These are phyloP conservation scores for Sugiyamaella smithiae DNA, from an alignment of 805 yeast species.

Conservation along the genomic window DNA sequence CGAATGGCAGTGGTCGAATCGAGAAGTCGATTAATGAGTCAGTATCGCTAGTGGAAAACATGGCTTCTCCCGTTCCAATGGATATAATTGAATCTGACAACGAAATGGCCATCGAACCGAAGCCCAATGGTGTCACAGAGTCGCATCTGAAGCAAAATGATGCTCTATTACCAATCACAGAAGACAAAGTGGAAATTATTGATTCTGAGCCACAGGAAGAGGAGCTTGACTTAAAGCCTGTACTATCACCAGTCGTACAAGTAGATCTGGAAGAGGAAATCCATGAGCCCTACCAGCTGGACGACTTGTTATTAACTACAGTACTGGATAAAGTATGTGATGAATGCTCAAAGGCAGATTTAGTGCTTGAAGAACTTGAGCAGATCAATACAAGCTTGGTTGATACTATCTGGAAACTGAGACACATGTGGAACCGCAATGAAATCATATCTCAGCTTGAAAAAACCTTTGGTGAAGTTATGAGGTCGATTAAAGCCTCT, in stretches of 20 bases:
- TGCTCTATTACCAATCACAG: not conserved
- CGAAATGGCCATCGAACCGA: not conserved
- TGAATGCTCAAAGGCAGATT: conserved; percentile 33
- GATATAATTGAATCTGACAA: not conserved
- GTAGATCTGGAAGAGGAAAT: not conserved
- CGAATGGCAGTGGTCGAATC: not conserved
- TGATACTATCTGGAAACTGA: conserved; percentile 69
- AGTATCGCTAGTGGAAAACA: not conserved
- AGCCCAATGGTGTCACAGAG: not conserved
- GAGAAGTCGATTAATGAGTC: not conserved
- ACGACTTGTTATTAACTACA: not conserved
- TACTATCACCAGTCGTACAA: not conserved
- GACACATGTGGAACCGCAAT: conserved; percentile 51
- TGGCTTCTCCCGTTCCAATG: not conserved
- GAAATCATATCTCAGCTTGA: conserved; percentile 26
- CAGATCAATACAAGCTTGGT: conserved; percentile 64
- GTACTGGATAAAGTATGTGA: not conserved
- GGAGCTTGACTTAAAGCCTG: not conserved
- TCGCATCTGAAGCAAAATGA: not conserved
- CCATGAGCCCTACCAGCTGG: not conserved
- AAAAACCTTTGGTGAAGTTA: conserved; percentile 14
- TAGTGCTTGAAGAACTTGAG: conserved; percentile 55
- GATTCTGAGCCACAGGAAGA: not conserved
- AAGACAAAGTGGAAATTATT: not conserved
- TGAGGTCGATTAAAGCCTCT: conserved; percentile 8